Conservation (phyloP, 2,329 filamentous ascomycete species). For the Claviceps maximensis region DNA sequence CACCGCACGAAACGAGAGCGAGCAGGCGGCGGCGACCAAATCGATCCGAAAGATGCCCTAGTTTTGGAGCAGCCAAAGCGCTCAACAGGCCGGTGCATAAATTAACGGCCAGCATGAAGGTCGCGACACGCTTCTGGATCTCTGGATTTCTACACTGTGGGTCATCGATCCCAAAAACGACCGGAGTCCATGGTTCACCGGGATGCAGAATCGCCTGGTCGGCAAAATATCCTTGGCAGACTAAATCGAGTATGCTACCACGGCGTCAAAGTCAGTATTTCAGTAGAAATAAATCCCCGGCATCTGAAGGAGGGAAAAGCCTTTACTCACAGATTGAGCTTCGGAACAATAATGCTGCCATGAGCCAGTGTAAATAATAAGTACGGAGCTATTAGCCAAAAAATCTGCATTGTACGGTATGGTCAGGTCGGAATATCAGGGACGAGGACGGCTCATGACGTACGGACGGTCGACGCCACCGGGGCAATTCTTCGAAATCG, state of each 20-base stretch:
- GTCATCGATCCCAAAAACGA: constrained; percentile 56
- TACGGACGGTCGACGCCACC: constrained; percentile 52
- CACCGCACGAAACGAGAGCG: constrained; percentile 59
- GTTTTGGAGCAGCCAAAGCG: constrained; percentile 66
- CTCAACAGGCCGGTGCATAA: constrained; percentile 65
- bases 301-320: not conserved
- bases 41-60: constrained; percentile 77
- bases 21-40: constrained; percentile 69
- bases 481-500: constrained; percentile 48
- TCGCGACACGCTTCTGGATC: constrained; percentile 63
- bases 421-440: constrained; percentile 10
- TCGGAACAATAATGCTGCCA: constrained; percentile 74
- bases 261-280: too few species aligned
- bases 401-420: constrained; percentile 39
- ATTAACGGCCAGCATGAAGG: constrained; percentile 64
- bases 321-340: constrained; percentile 57
- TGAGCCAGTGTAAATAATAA: constrained; percentile 73
- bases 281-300: not conserved
- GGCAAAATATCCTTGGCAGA: constrained; percentile 72
- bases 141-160: constrained; percentile 68
- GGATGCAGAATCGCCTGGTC: constrained; percentile 49
- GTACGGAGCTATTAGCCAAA: constrained; percentile 73
- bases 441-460: constrained; percentile 11
- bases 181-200: constrained; percentile 28
- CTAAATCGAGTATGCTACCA: constrained; percentile 56